A percentile compares a stretch with the other conserved stretches of the same genome.
Evolutionary conservation across 352 stramenopile species (phyloP).

Genomic region (Thalassiosira livingstoniorum): DNA sequence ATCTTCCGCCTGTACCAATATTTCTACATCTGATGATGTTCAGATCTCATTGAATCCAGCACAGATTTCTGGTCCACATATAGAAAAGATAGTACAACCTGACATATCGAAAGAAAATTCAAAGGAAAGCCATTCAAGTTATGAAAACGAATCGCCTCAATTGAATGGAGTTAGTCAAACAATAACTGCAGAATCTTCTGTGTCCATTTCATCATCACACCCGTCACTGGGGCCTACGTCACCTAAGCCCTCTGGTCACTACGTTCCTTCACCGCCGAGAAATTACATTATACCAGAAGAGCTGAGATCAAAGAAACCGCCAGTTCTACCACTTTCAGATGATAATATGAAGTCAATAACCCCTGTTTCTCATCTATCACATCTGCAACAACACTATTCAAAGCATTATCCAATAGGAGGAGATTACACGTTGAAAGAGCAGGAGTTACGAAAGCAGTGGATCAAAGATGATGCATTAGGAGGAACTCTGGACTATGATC

Average conservation of each 20-base stretch:
- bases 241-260: neutral
- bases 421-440: slow-evolving; percentile 17
- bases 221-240: neutral
- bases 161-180: neutral
- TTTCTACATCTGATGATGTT: too few relatives aligned
- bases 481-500: slow-evolving; percentile 22
- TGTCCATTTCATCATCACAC: slow-evolving; percentile 3
- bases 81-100: too few relatives aligned
- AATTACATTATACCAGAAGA: too few relatives aligned
- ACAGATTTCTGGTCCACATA: too few relatives aligned
- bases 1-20: too few relatives aligned
- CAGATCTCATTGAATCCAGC: too few relatives aligned
- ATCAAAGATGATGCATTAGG: neutral
- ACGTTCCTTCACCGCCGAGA: neutral
- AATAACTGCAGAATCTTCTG: neutral
- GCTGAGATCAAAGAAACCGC: too few relatives aligned
- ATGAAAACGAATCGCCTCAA: neutral
- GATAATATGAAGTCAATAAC: neutral
- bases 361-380: neutral
- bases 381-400: neutral
- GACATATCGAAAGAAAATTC: too few relatives aligned
- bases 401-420: neutral
- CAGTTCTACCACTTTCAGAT: too few relatives aligned
- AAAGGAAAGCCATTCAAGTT: too few relatives aligned
- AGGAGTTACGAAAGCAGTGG: slow-evolving; percentile 7